Evolutionary conservation across 2,329 filamentous ascomycete species (phyloP), one percentile per base, ranked within the genome.

Genomic region (Alternaria novae-zelandiae): DNA sequence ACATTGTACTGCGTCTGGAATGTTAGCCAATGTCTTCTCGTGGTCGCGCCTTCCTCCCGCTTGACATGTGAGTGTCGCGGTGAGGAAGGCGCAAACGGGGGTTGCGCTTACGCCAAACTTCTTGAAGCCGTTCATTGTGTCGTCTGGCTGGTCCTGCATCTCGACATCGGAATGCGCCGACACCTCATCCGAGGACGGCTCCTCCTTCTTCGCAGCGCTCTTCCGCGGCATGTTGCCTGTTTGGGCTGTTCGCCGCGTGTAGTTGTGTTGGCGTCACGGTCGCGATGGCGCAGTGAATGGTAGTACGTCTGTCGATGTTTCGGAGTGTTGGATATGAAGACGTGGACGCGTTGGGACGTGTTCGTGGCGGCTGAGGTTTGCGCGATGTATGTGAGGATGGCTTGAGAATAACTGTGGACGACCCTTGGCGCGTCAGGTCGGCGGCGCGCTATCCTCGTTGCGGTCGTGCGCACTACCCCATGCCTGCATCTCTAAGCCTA

Each of bases 1-100:
- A 88, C 81, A 61, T 84, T 82, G 68, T 83, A 83, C 81, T 85
- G 66, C 51, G 63, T 59, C 51, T 49, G 28, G 21, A 49, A 49
- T n/a, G 70, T 80, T 61, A 80, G 77, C 67, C 53, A 65, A 45
- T 56, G 65, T 68, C 32, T 62, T 51, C 21, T 28, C 45, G 13
- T 41, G 12, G 36, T 32, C 49, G 57, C 59, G 57, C 55, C 63
- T 60, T 55, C 57, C 21, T 20, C 47, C 46, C 17, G 25, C 13
- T 13, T 15, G 50, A 21, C 20, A 20, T 26, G 15, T 47, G 30
- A 12, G 23, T 20, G 60, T 54, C n/a, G 53, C 50, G 51, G 54
- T 20, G 30, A 54, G 54, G 28, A 46, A 55, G 59, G 60, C 55
- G 57, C 66, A 66, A 36, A 46, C 28, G 54, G 49, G 32, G 26